A percentile compares a stretch with the other conserved stretches of the same genome.
These are phyloP conservation scores for Carnegiea gigantea DNA, from an alignment of 179 eudicot species.

Conservation along the genomic window DNA sequence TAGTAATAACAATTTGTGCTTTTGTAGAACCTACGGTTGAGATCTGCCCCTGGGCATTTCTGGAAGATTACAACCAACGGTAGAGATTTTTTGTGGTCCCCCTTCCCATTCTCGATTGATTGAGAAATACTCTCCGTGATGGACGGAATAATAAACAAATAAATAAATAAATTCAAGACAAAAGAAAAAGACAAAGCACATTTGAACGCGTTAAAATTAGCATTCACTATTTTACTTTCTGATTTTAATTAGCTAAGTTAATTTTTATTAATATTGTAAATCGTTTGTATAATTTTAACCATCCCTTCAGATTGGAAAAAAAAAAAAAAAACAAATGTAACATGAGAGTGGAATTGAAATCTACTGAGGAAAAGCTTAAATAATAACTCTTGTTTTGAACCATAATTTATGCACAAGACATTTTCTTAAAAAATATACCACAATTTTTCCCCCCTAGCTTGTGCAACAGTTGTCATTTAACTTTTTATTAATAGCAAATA, in stretches of 20 bases:
- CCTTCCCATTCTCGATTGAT: not conserved
- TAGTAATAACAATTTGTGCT: constrained; percentile 11
- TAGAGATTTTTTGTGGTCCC: constrained; percentile 21
- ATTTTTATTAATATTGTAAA: not conserved
- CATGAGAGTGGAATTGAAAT: no score
- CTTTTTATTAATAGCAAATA: no score
- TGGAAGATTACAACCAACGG: constrained; percentile 16
- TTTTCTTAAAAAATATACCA: no score
- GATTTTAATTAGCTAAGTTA: not conserved
- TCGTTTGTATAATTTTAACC: no score
- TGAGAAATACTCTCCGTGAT: constrained; percentile 15
- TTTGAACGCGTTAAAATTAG: not conserved
- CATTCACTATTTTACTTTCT: no score
- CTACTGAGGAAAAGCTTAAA: no score
- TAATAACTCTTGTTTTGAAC: no score
- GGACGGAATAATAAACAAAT: not conserved
- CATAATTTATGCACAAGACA: no score
- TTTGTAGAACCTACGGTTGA: constrained; percentile 35
- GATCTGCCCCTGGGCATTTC: constrained; percentile 19
- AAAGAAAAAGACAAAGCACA: not conserved
- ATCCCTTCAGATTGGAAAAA: no score
- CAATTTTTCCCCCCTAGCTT: no score
- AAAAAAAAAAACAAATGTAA: no score
- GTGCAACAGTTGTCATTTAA: no score
- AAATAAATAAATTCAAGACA: not conserved